phyloP scores from a whole-genome alignment of 768 basidiomycete genomes.

The Tulasnella sp. region DNA sequence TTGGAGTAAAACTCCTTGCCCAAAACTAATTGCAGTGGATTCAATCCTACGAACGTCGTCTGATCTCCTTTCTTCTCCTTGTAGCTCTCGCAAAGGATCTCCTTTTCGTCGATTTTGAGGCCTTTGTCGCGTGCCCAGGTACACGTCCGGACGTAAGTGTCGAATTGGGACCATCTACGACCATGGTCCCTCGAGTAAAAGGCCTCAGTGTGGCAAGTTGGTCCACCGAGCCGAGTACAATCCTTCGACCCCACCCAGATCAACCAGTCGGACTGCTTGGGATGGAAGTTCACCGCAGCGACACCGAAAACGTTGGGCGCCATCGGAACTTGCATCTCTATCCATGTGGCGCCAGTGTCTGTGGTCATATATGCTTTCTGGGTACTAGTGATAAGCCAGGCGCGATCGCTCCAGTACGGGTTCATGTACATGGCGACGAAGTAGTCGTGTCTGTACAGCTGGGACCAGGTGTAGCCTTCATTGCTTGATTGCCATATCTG shows the following conservation, averaged over 20 bases:
- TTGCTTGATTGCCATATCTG: conserved; percentile 91
- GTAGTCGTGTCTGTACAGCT: conserved; percentile 52
- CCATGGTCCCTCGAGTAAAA: conserved; percentile 76
- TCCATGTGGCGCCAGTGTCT: conserved; percentile 73
- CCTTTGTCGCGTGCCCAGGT: conserved; percentile 83
- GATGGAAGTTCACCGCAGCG: conserved; percentile 82
- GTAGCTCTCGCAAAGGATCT: conserved; percentile 92
- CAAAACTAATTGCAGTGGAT: conserved; percentile 72
- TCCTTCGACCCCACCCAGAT: conserved; percentile 83
- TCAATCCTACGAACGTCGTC: conserved; percentile 48
- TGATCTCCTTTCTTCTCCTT: conserved; percentile 77
- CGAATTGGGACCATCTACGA: conserved; percentile 66
- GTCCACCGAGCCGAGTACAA: conserved; percentile 46
- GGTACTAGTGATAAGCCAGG: conserved; percentile 78
- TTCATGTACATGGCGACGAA: conserved; percentile 89
- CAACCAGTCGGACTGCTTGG: conserved; percentile 65
- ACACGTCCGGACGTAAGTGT: conserved; percentile 85
- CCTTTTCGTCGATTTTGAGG: conserved; percentile 73
- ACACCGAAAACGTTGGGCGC: conserved; percentile 76
- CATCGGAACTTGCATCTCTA: conserved; percentile 51
- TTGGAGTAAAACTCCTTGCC: conserved; percentile 68
- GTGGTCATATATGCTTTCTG: conserved; percentile 72
- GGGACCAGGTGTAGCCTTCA: conserved; percentile 89
- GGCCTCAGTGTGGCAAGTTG: conserved; percentile 69
- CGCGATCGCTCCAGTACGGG: conserved; percentile 68